Percentiles rank a stretch among this genome's conserved stretches.
These are phyloP conservation scores for Saccharomycopsis sp. DNA, from an alignment of 805 yeast genomes.

Conservation along the genomic window DNA sequence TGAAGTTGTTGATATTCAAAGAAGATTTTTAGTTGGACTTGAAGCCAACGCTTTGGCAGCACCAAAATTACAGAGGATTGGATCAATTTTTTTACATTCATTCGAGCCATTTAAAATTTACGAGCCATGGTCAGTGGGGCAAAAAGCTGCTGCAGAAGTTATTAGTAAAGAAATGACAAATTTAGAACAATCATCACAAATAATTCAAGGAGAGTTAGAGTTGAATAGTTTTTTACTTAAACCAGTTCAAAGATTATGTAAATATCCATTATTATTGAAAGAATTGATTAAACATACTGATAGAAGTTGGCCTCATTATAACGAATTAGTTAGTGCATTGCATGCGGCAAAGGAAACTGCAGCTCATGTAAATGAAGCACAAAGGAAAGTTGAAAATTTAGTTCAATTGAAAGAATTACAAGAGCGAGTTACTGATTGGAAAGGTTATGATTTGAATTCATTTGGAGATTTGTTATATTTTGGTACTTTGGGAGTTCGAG, in stretches of 20 bases:
- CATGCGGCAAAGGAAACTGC: conserved; percentile 80
- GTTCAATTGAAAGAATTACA: conserved; percentile 60
- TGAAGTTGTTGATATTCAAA: conserved; percentile 84
- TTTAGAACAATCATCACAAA: conserved; percentile 40
- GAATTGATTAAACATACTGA: conserved; percentile 67
- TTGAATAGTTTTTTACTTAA: conserved; percentile 83
- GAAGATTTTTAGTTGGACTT: conserved; percentile 78
- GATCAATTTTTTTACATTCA: conserved; percentile 80
- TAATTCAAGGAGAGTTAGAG: conserved; percentile 82
- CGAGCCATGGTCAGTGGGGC: conserved; percentile 93
- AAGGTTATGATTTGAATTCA: conserved; percentile 70
- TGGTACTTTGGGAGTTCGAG: conserved; percentile 64
- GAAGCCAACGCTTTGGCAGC: conserved; percentile 82
- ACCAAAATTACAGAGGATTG: conserved; percentile 72
- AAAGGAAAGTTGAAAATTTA: conserved; percentile 82
- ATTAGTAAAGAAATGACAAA: conserved; percentile 52
- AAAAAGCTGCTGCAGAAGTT: conserved; percentile 77
- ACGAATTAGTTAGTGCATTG: conserved; percentile 65
- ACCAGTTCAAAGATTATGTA: conserved; percentile 95
- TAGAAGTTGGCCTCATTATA: conserved; percentile 42
- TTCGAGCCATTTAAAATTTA: conserved; percentile 74
- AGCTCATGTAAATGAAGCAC: conserved; percentile 84
- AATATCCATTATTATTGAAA: conserved; percentile 78
- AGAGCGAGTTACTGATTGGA: conserved; percentile 83
- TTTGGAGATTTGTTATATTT: conserved; percentile 82